Evolutionary conservation across 805 yeast genomes (phyloP), one percentile per base, ranked within the genome.

Genomic region (Komagataella populi): DNA sequence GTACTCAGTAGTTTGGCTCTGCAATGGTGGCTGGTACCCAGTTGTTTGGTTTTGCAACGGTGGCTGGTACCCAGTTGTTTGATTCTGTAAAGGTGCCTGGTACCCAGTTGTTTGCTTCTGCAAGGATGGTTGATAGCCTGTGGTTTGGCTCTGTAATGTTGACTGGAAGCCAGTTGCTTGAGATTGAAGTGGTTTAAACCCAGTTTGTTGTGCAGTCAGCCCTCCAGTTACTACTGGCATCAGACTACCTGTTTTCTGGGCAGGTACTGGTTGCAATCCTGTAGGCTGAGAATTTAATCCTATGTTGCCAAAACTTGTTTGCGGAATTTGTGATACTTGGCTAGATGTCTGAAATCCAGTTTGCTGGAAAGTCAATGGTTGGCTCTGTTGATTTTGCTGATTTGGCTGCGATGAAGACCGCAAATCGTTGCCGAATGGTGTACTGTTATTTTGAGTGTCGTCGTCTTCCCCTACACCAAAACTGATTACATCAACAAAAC

Each of bases 401-500:
- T 20, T 44, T 23, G 24, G 50, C 23, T 45, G 2, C 66, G 63
- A 36, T 55, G 59, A n/a, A 56, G 65, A 50, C 67, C 72, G 60
- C 60, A 24, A 57, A 56, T 62, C 69, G 20, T 52, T 60, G 56
- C 46, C 60, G 65, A 12, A 55, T 50, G 14, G 24, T 46, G 43
- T 18, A 39, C 17, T 52, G 60, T 18, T 55, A 53, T 51, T 22
- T 6, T 49, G 23, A 17, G 73, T 70, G 53, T 71, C 75, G 55
- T 83, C 91, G 1, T 87, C 88, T 20, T 44, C 46, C 12, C 46
- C 46, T 50, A 87, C 78, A 50, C 80, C 73, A 62, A 89, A 84
- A 59, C 81, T 85, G 59, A 91, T 90, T 30, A 88, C 87, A 65
- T 89, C 96, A 45, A 90, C 90, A 68, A 90, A 85, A 54, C 93